Conservation (phyloP, 768 basidiomycete species). For the Amanita phalloides region DNA sequence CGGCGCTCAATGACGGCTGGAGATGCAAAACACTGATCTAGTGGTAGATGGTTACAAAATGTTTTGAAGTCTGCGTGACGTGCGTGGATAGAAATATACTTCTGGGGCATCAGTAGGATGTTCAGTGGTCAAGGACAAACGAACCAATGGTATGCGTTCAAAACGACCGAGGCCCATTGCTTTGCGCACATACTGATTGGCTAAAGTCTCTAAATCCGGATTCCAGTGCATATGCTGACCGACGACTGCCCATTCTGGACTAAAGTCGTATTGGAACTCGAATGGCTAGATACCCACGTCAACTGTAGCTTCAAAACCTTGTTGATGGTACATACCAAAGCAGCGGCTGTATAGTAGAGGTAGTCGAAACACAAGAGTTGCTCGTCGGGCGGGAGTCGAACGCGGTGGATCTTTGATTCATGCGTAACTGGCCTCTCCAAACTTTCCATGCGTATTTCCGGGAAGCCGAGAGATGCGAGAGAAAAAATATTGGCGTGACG, state of each 20-base stretch:
- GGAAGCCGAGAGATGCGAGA: slow-evolving; percentile 34
- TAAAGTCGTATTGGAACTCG: slow-evolving; percentile 46
- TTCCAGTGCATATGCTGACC: slow-evolving; percentile 44
- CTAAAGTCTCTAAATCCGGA: slow-evolving; percentile 26
- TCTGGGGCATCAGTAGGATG: not conserved
- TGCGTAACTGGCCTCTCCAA: slow-evolving; percentile 22
- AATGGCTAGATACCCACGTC: slow-evolving; percentile 25
- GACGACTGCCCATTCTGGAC: slow-evolving; percentile 48
- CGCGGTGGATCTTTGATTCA: slow-evolving; percentile 27
- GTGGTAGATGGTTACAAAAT: slow-evolving; percentile 31
- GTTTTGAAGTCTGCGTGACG: slow-evolving; percentile 43
- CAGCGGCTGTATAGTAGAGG: slow-evolving; percentile 36
- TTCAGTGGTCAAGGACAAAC: slow-evolving; percentile 11
- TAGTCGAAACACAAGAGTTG: slow-evolving; percentile 44
- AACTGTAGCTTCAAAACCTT: not conserved
- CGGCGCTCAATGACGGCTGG: slow-evolving; percentile 41
- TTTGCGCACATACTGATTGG: slow-evolving; percentile 32
- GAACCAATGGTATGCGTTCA: slow-evolving; percentile 34
- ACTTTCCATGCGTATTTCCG: slow-evolving; percentile 28
- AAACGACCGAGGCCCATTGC: slow-evolving; percentile 27
- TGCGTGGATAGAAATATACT: slow-evolving; percentile 51
- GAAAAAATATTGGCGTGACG: slow-evolving; percentile 34
- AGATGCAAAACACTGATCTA: slow-evolving; percentile 41
- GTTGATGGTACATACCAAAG: slow-evolving; percentile 24
- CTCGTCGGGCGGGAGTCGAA: slow-evolving; percentile 38